Evolutionary conservation across 1,284 basidiomycete genomes (phyloP).

Genomic region (Ceratobasidium sp.): DNA sequence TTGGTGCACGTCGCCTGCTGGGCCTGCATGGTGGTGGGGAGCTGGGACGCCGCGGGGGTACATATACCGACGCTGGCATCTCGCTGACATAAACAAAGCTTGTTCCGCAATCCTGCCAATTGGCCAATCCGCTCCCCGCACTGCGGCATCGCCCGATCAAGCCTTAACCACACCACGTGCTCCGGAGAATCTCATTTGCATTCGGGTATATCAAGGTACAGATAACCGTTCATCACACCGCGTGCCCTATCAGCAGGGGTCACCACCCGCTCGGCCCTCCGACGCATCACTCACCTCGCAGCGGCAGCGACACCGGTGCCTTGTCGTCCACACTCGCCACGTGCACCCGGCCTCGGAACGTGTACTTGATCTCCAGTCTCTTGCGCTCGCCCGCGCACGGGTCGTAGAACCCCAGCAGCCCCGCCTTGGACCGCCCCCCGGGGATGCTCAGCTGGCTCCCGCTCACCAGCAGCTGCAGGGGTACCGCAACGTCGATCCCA

Average conservation of each 20-base stretch:
- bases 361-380: slow-evolving; percentile 77
- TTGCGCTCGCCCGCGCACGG: slow-evolving; percentile 76
- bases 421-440: slow-evolving; percentile 71
- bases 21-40: slow-evolving; percentile 37
- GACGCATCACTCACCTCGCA: slow-evolving; percentile 68
- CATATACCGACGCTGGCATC: neutral
- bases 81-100: slow-evolving; percentile 28
- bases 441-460: slow-evolving; percentile 85
- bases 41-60: neutral
- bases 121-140: slow-evolving; percentile 2
- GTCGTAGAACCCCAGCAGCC: slow-evolving; percentile 81
- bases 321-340: slow-evolving; percentile 81
- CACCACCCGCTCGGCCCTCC: neutral
- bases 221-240: neutral
- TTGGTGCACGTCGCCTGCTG: slow-evolving; percentile 59
- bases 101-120: slow-evolving; percentile 22
- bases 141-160: neutral
- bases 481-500: slow-evolving; percentile 84
- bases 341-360: slow-evolving; percentile 80
- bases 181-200: slow-evolving; percentile 18
- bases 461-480: slow-evolving; percentile 85
- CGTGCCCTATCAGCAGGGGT: slow-evolving; percentile 25
- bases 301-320: slow-evolving; percentile 77
- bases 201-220: slow-evolving; percentile 26
- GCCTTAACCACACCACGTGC: slow-evolving; percentile 9